phyloP scores from a whole-genome alignment of 129 eudicot genomes.

The Smallanthus sonchifolius region DNA sequence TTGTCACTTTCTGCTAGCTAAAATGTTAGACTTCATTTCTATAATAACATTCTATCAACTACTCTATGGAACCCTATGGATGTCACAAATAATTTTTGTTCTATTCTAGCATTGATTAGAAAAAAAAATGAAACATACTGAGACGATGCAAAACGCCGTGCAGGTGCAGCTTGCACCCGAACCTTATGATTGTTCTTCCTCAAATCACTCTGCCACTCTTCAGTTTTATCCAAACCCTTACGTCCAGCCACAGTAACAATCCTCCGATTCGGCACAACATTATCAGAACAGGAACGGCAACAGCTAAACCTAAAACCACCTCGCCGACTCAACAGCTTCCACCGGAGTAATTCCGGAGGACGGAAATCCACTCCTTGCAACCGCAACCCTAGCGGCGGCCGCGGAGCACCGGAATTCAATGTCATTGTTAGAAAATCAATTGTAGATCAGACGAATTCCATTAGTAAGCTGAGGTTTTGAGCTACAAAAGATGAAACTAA shows the following conservation, averaged over 20 bases:
- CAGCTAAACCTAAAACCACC: slow-evolving; percentile 26
- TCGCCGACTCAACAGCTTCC: slow-evolving; percentile 19
- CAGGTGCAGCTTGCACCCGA: slow-evolving; percentile 42
- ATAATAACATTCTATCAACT: background rate
- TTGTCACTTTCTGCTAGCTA: background rate
- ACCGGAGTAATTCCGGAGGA: slow-evolving; percentile 20
- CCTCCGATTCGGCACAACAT: slow-evolving; percentile 29
- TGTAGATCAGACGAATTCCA: background rate
- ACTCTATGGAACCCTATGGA: background rate
- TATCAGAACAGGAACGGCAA: slow-evolving; percentile 43
- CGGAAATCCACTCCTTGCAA: slow-evolving; percentile 23
- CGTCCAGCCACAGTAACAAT: background rate
- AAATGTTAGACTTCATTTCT: background rate
- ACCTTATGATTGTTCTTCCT: slow-evolving; percentile 27
- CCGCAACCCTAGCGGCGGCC: slow-evolving; percentile 39
- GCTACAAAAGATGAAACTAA: background rate
- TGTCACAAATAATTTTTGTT: background rate
- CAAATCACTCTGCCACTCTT: slow-evolving; percentile 40
- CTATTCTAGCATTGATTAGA: slow-evolving; percentile 4
- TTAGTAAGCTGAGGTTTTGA: slow-evolving; percentile 6
- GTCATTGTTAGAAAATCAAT: background rate
- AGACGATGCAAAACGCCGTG: slow-evolving; percentile 60
- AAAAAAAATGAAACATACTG: slow-evolving; percentile 9
- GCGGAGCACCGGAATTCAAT: slow-evolving; percentile 2
- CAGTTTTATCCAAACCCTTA: slow-evolving; percentile 28